These are phyloP conservation scores for Copromyces sp. DNA, from an alignment of 495 filamentous ascomycete species.

Conservation along the genomic window DNA sequence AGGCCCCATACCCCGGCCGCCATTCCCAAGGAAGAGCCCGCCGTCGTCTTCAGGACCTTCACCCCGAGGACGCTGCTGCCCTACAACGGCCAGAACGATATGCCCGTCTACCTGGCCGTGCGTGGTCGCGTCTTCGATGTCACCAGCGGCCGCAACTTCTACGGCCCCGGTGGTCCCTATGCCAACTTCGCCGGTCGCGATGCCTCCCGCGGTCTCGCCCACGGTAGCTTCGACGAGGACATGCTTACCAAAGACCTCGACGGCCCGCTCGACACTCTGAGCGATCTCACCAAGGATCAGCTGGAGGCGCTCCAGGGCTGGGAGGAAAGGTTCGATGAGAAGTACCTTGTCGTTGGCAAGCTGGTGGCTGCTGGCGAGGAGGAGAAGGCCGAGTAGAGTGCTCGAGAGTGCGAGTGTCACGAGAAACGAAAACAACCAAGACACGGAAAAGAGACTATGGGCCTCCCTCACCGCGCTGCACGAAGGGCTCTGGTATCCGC, in stretches of 20 bases:
- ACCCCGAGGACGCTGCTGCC: slow-evolving; percentile 74
- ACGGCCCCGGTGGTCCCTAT: slow-evolving; percentile 87
- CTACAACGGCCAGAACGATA: slow-evolving; percentile 70
- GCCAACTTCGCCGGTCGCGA: slow-evolving; percentile 92
- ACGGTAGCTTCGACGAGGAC: slow-evolving; percentile 87
- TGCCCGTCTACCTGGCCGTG: slow-evolving; percentile 76
- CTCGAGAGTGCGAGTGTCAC: neutral
- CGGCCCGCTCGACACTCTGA: slow-evolving; percentile 72
- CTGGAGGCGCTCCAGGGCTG: slow-evolving; percentile 75
- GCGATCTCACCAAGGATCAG: slow-evolving; percentile 65
- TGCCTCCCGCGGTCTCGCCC: slow-evolving; percentile 81
- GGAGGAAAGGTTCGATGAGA: slow-evolving; percentile 87
- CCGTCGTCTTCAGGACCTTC: slow-evolving; percentile 83
- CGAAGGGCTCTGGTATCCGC: neutral
- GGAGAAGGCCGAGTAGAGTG: slow-evolving; percentile 8
- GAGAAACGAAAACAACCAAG: neutral
- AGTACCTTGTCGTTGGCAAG: slow-evolving; percentile 91
- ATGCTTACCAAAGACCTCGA: slow-evolving; percentile 93
- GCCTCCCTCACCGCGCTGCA: neutral
- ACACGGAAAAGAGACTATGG: neutral
- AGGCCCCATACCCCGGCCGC: slow-evolving; percentile 44
- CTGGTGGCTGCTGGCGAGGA: slow-evolving; percentile 49
- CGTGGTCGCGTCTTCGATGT: slow-evolving; percentile 84
- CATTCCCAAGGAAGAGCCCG: slow-evolving; percentile 55
- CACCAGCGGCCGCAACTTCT: slow-evolving; percentile 74